phyloP scores from a whole-genome alignment of 2,329 filamentous ascomycete species.

The Fusarium phyllophilum region DNA sequence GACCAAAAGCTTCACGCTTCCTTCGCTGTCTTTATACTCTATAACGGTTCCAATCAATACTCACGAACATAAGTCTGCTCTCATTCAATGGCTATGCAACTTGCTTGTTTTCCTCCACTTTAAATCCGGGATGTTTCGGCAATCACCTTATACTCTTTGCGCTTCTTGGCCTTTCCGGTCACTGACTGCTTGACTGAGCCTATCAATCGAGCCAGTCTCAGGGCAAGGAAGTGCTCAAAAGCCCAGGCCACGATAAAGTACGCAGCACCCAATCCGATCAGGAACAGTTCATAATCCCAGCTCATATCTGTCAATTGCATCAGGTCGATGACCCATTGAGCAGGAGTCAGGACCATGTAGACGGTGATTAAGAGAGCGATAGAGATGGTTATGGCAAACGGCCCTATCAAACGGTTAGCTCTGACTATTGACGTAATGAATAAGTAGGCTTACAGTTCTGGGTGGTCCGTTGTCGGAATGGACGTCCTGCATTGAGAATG shows the following conservation, averaged over 20 bases:
- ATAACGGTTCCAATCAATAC: neutral
- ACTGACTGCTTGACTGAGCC: constrained; percentile 70
- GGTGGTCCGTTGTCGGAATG: constrained; percentile 83
- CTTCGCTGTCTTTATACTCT: constrained; percentile 1
- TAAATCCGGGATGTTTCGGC: constrained; percentile 61
- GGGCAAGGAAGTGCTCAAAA: constrained; percentile 77
- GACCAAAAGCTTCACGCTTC: neutral
- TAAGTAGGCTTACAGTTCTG: constrained; percentile 73
- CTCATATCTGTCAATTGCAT: constrained; percentile 91
- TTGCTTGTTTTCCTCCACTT: neutral
- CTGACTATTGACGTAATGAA: no score
- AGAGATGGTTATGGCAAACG: constrained; percentile 82
- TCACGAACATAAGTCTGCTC: neutral
- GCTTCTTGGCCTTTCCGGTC: constrained; percentile 73
- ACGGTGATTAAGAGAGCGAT: constrained; percentile 72
- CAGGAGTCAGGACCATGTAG: constrained; percentile 85
- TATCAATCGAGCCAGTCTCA: constrained; percentile 72
- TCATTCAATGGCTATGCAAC: neutral
- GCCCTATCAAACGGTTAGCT: constrained; percentile 63
- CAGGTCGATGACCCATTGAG: constrained; percentile 71
- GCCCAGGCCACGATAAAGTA: constrained; percentile 77
- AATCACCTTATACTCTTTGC: constrained; percentile 90
- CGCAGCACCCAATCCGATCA: constrained; percentile 74
- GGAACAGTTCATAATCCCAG: constrained; percentile 74
- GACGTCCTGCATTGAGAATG: constrained; percentile 88